Evolutionary conservation across 345 rosid species (phyloP).

Genomic region (Sapria himalayana): DNA sequence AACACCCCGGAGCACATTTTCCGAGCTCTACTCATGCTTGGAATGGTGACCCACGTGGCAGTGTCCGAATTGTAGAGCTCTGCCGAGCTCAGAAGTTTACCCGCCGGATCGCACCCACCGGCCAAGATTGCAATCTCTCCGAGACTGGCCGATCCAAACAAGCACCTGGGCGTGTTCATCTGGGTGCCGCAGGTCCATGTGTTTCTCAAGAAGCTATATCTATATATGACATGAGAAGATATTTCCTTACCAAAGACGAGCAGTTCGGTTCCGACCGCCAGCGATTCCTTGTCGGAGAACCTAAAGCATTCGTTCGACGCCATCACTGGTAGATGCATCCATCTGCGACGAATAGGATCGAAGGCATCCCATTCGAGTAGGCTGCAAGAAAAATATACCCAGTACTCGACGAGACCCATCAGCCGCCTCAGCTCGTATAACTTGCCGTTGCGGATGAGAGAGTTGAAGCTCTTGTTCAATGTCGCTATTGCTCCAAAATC

Average conservation of each 20-base stretch:
- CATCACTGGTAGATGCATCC: constrained; percentile 81
- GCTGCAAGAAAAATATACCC: constrained; percentile 83
- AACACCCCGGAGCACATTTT: constrained; percentile 90
- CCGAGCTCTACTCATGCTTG: constrained; percentile 64
- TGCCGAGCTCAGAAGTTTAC: constrained; percentile 41
- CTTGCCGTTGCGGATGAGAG: constrained; percentile 51
- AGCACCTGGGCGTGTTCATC: constrained; percentile 77
- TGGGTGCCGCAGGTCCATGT: constrained; percentile 61
- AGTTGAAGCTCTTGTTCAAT: constrained; percentile 38
- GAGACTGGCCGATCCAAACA: constrained; percentile 86
- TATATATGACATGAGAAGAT: constrained; percentile 48
- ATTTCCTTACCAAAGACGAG: constrained; percentile 70
- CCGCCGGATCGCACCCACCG: constrained; percentile 59
- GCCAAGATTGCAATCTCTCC: constrained; percentile 77
- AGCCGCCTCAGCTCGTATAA: constrained; percentile 41
- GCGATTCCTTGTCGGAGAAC: constrained; percentile 65
- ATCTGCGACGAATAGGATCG: constrained; percentile 44
- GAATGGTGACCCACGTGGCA: constrained; percentile 35
- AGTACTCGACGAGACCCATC: constrained; percentile 44
- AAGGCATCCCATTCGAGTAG: constrained; percentile 81
- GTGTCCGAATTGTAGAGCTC: constrained; percentile 86
- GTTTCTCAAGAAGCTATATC: constrained; percentile 60
- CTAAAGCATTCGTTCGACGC: constrained; percentile 46
- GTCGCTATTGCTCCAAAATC: constrained; percentile 62
- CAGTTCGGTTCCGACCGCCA: constrained; percentile 87